These are phyloP conservation scores for Chrysanthemum makinoi DNA, from an alignment of 129 eudicot species.

Conservation along the genomic window DNA sequence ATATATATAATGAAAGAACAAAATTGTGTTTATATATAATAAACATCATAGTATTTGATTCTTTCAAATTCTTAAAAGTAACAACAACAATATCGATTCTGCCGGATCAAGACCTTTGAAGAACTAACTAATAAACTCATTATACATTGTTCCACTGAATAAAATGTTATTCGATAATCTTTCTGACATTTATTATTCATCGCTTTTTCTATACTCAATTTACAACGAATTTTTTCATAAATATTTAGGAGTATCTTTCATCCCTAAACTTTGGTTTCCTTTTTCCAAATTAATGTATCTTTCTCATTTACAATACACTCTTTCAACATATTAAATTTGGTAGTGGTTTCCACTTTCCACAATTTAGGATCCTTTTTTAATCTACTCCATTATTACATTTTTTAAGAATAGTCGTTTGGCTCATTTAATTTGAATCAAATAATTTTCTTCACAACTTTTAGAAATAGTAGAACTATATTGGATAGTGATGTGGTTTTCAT, in stretches of 20 bases:
- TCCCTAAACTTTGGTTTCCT: slow-evolving; percentile 14
- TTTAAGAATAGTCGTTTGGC: no score
- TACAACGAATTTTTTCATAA: neutral
- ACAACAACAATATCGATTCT: no score
- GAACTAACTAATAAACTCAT: no score
- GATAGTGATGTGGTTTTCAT: no score
- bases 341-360: slow-evolving; percentile 8
- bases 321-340: neutral
- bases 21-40: no score
- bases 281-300: neutral
- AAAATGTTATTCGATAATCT: neutral
- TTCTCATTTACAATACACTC: slow-evolving; percentile 6
- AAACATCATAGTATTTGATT: no score
- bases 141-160: neutral
- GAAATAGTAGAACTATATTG: no score
- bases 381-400: neutral
- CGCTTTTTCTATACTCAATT: neutral
- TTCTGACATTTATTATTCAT: neutral
- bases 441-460: no score
- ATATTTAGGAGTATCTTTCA: neutral
- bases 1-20: no score
- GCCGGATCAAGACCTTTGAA: no score
- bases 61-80: no score
- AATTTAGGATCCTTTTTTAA: neutral
- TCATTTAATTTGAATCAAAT: no score